These are phyloP conservation scores for Fraxinus baroniana DNA, from an alignment of 305 asterid genomes.

Conservation along the genomic window DNA sequence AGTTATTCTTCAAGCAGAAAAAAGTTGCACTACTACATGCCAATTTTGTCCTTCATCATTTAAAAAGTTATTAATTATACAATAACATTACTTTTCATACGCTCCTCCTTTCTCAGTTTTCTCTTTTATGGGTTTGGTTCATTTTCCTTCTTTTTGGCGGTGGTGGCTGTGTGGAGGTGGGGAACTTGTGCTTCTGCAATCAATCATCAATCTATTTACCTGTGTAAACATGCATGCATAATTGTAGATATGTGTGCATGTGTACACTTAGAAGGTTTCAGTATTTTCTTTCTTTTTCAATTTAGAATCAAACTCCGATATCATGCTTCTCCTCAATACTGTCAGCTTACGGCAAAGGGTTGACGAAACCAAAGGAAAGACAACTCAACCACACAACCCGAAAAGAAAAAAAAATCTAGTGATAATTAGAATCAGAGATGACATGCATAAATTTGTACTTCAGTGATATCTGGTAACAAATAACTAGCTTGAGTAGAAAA, in stretches of 20 bases:
- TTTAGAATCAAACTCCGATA: neutral
- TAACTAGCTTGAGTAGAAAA: neutral
- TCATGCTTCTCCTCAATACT: neutral
- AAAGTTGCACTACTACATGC: neutral
- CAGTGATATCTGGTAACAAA: neutral
- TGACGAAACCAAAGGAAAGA: neutral
- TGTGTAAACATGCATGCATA: neutral
- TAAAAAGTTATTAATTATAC: neutral
- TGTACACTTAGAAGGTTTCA: neutral
- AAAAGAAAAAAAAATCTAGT: neutral
- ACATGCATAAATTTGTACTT: neutral
- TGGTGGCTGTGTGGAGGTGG: neutral
- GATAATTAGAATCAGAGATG: neutral
- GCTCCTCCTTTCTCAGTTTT: neutral
- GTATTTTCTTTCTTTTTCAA: neutral
- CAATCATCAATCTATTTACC: neutral
- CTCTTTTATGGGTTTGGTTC: neutral
- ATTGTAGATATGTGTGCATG: neutral
- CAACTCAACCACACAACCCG: neutral
- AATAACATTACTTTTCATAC: neutral
- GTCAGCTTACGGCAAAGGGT: neutral
- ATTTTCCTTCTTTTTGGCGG: neutral
- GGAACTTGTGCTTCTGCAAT: neutral
- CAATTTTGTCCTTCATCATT: neutral
- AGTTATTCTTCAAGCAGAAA: neutral